A percentile compares a stretch with the other conserved stretches of the same genome.
These are phyloP conservation scores for Aspergillus brasiliensis DNA, from an alignment of 2,329 filamentous ascomycete species.

Conservation along the genomic window DNA sequence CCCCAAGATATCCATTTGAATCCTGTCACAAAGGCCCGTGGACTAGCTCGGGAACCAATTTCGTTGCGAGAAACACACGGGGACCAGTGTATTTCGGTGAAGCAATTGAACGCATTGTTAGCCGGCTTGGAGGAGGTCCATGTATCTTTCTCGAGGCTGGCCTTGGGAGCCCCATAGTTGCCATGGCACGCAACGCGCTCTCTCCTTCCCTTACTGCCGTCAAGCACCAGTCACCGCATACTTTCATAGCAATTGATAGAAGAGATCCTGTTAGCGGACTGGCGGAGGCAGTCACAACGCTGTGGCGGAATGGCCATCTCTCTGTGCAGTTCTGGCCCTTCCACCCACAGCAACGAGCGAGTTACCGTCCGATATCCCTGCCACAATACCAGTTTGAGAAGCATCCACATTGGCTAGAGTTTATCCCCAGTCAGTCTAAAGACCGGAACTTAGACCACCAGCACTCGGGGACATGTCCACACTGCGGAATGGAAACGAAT, in stretches of 20 bases:
- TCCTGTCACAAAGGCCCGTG: not conserved
- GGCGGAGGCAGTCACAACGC: not conserved
- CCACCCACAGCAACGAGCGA: not conserved
- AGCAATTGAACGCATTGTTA: not conserved
- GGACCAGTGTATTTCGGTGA: not conserved
- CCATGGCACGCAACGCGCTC: not conserved
- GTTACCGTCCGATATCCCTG: not conserved
- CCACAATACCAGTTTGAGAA: not conserved
- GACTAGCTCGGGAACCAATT: not conserved
- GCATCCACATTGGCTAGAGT: not conserved
- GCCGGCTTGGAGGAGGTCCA: not conserved
- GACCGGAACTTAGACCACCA: not conserved
- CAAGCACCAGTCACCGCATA: not conserved
- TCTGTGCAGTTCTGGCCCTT: not conserved
- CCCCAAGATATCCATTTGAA: not conserved
- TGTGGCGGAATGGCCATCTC: not conserved
- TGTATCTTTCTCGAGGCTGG: not conserved
- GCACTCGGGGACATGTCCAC: not conserved
- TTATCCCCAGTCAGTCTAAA: not conserved
- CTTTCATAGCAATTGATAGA: not conserved
- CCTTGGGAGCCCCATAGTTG: not conserved
- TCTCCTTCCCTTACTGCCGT: not conserved
- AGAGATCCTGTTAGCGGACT: not conserved
- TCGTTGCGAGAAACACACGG: not conserved
- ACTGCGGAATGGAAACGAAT: not conserved